Evolutionary conservation across 805 yeast genomes (phyloP).

Genomic region (Jamesozyma hellenica): DNA sequence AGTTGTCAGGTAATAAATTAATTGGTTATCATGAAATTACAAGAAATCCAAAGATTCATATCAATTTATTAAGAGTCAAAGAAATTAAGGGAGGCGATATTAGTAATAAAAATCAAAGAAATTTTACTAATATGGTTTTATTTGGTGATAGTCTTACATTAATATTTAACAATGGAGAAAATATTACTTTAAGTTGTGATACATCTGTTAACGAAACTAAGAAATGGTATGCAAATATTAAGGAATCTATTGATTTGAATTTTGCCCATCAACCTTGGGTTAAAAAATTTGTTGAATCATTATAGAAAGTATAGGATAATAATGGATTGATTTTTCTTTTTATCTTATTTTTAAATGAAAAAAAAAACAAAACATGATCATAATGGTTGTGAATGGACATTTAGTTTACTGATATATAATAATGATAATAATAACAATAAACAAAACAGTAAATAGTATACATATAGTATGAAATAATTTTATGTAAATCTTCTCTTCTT

Average conservation of each 20-base stretch:
- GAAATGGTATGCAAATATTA: conserved; percentile 56
- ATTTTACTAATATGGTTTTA: conserved; percentile 61
- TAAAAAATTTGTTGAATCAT: conserved; percentile 29
- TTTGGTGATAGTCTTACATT: conserved; percentile 69
- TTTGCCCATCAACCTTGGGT: conserved; percentile 57
- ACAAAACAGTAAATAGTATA: no score
- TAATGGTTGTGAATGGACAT: conserved; percentile 1
- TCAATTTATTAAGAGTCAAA: conserved; percentile 62
- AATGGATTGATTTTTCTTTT: no score
- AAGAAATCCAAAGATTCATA: conserved; percentile 60
- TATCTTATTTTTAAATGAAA: no score
- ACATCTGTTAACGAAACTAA: conserved; percentile 42
- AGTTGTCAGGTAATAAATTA: conserved; percentile 58
- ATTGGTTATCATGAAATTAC: conserved; percentile 67
- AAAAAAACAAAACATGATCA: neutral
- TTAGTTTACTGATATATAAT: neutral
- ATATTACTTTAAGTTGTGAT: conserved; percentile 79
- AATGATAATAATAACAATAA: no score
- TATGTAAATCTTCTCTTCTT: no score
- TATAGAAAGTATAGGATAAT: no score
- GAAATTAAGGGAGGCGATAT: conserved; percentile 29
- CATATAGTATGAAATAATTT: no score
- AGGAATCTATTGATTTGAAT: conserved; percentile 45
- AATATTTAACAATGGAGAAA: conserved; percentile 68
- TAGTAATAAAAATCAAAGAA: conserved; percentile 34